Evolutionary conservation across 441 rosid genomes (phyloP), one percentile per base, ranked within the genome.

Genomic region (Gossypium trilobum): DNA sequence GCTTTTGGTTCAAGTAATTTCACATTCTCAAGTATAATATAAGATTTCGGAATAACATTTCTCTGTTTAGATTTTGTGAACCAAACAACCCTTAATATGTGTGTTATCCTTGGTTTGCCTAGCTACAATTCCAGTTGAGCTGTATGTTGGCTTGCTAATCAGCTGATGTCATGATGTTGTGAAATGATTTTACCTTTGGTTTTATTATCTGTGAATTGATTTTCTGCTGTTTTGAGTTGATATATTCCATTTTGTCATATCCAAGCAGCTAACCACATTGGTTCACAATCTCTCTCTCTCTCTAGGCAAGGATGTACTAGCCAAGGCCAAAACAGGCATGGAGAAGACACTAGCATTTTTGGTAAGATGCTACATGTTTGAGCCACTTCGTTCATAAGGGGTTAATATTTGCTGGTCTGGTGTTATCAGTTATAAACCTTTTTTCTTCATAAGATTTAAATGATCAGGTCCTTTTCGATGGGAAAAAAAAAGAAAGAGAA

Each of bases 271-370:
- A 46, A 39, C 50, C n/a, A 3, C 39, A 0, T 19, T 58, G n/a
- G 8, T 19, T 25, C 42, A 6, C 42, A 6, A 33, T 33, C 42
- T 58, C 1, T 5, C 0, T n/a, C 5, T 17, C 14, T n/a, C 2
- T 81, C 10, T 82, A 92, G 96, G 97, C 75, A 95, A 91, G 87
- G 99, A 95, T 87, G 95, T 91, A 55, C 82, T 95, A 73, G 97
- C 97, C 69, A 95, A 92, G 87, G 97, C 99, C 75, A 94, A 81
- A 83, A 91, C 97, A 2, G 99, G 99, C 76, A 91, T 95, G 25
- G 98, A 96, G 64, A 95, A 95, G 87, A 89, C 96, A 10, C 87
- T 91, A 22, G 98, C 98, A 2, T 92, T 92, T 83, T 77, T 92
- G 95, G 98, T 91, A 85, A 90, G 94, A 73, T 63, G 19, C 62